phyloP scores from a whole-genome alignment of 331 rosid genomes.

The Telfairia occidentalis region DNA sequence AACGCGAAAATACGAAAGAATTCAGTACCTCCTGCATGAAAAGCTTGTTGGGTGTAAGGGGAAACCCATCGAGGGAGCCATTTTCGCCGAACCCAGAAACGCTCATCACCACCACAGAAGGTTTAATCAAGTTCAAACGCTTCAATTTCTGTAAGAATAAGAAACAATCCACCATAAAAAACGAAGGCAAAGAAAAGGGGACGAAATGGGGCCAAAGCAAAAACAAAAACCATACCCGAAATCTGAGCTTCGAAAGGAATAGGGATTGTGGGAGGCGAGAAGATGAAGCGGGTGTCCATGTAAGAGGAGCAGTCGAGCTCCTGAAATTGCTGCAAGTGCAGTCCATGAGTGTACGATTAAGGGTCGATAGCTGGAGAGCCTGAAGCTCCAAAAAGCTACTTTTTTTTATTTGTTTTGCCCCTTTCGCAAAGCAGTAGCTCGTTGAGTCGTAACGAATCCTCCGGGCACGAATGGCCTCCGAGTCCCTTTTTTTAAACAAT shows the following conservation, averaged over 20 bases:
- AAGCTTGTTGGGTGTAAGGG: conserved; percentile 58
- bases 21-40: conserved; percentile 69
- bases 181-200: not conserved
- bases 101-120: conserved; percentile 36
- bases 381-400: not conserved
- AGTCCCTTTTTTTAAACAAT: not conserved
- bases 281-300: conserved; percentile 36
- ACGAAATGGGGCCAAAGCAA: not conserved
- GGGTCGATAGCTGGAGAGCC: not conserved
- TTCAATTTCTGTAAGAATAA: conserved; percentile 35
- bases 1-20: not conserved
- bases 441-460: not conserved
- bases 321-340: conserved; percentile 40
- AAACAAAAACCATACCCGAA: conserved; percentile 26
- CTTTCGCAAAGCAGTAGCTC: conserved; percentile 2
- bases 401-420: not conserved
- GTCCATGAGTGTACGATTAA: conserved; percentile 11
- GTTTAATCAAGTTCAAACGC: conserved; percentile 39
- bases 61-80: conserved; percentile 45
- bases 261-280: conserved; percentile 33
- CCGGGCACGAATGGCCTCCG: not conserved
- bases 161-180: not conserved
- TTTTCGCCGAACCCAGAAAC: conserved; percentile 46
- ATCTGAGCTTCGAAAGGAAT: conserved; percentile 24
- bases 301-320: conserved; percentile 39